phyloP scores from a whole-genome alignment of 2,329 filamentous ascomycete genomes.

The Penicillium sp. region DNA sequence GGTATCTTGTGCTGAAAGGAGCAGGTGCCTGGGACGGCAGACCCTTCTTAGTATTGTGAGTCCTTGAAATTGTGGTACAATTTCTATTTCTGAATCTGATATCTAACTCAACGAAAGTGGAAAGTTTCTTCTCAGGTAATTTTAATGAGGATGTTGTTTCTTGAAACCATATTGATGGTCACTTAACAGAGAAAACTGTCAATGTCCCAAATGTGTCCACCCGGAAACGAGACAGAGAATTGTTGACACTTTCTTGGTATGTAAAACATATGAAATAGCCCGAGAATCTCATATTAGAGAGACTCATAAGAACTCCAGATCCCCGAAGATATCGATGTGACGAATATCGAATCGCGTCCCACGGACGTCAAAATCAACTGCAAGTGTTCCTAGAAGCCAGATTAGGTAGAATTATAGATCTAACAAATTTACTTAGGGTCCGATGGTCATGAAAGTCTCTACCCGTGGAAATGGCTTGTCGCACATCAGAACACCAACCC shows the following conservation, averaged over 20 bases:
- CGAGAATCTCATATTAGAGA: background rate
- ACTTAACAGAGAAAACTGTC: constrained; percentile 66
- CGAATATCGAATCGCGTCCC: constrained; percentile 1
- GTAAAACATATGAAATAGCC: constrained; percentile 10
- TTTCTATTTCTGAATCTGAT: background rate
- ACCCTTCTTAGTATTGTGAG: background rate
- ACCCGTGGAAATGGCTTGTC: constrained; percentile 63
- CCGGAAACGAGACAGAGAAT: constrained; percentile 68
- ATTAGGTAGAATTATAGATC: background rate
- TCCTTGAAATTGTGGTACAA: background rate
- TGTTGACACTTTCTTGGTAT: constrained; percentile 66
- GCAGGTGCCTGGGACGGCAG: background rate
- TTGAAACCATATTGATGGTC: background rate
- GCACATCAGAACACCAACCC: constrained; percentile 39
- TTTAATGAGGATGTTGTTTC: background rate
- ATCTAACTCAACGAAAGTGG: constrained; percentile 5
- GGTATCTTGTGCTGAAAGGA: background rate
- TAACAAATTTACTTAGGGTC: constrained; percentile 53
- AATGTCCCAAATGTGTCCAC: constrained; percentile 66
- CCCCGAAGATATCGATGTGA: constrained; percentile 48
- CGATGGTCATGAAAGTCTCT: constrained; percentile 68
- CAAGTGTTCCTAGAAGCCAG: constrained; percentile 30
- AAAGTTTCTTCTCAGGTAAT: constrained; percentile 20
- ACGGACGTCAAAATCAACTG: constrained; percentile 51
- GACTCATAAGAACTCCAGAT: constrained; percentile 40